Percentiles rank a stretch among this genome's conserved stretches.
These are phyloP conservation scores for Diutina sp. DNA, from an alignment of 1,139 yeast genomes.

Conservation along the genomic window DNA sequence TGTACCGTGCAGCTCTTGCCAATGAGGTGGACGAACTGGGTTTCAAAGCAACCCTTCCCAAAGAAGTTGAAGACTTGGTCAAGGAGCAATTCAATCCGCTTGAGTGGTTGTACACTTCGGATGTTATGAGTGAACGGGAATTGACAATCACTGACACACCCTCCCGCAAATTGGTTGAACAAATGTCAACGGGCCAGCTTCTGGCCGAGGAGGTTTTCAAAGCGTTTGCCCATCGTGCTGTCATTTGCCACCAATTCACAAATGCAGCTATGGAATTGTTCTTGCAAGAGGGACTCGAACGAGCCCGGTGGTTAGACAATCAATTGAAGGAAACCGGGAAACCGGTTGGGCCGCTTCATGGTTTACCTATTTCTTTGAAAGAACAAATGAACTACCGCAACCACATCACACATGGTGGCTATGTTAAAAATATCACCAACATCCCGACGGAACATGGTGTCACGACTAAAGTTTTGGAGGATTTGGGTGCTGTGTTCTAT, in stretches of 20 bases:
- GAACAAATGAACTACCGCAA: constrained; percentile 56
- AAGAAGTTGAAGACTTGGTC: constrained; percentile 25
- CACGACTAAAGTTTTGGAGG: constrained; percentile 37
- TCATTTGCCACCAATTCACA: constrained; percentile 8
- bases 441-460: constrained; percentile 37
- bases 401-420: constrained; percentile 49
- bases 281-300: constrained; percentile 7
- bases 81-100: constrained; percentile 32
- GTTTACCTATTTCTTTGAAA: constrained; percentile 65
- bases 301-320: constrained; percentile 7
- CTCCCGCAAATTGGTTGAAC: constrained; percentile 20
- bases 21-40: constrained; percentile 26
- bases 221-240: constrained; percentile 8
- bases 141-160: constrained; percentile 34
- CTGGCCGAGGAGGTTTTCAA: constrained; percentile 33
- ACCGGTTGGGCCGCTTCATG: constrained; percentile 64
- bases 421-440: constrained; percentile 41
- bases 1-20: constrained; percentile 31
- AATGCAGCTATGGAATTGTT: constrained; percentile 9
- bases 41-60: constrained; percentile 27
- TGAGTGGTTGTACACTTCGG: constrained; percentile 27
- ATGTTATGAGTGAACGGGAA: constrained; percentile 30
- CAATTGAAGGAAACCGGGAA: constrained; percentile 24
- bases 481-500: constrained; percentile 56
- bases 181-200: constrained; percentile 25